A percentile compares a stretch with the other conserved stretches of the same genome.
Conservation (phyloP, 192 early-diverging fungal species). For the Backusella psychrophila region DNA sequence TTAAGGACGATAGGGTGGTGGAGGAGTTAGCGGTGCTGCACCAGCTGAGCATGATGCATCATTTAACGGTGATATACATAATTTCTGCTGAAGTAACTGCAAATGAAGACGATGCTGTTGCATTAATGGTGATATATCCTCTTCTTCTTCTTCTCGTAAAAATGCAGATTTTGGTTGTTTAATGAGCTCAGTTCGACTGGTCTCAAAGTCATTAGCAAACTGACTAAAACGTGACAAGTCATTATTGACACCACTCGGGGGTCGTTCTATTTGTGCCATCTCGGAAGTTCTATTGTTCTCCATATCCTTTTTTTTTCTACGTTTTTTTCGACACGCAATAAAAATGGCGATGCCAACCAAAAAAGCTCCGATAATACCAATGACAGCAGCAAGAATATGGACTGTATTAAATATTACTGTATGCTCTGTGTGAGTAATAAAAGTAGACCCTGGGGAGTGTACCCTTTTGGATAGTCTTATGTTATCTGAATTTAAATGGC, state of each 20-base stretch:
- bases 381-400: constrained; percentile 17
- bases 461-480: neutral
- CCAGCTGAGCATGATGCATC: neutral
- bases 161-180: neutral
- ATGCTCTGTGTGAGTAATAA: constrained; percentile 7
- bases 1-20: constrained; percentile 8
- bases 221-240: constrained; percentile 8
- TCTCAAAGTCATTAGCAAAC: constrained; percentile 20
- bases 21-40: neutral
- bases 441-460: neutral
- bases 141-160: neutral
- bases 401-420: neutral
- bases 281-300: constrained; percentile 5
- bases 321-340: constrained; percentile 9
- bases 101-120: constrained; percentile 12
- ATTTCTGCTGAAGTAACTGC: neutral
- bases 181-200: neutral
- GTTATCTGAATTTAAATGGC: neutral
- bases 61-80: neutral
- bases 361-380: constrained; percentile 7
- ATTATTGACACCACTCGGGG: neutral
- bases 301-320: constrained; percentile 9
- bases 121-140: neutral
- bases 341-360: constrained; percentile 6
- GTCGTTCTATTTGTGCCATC: neutral